Percentiles rank a stretch among this genome's conserved stretches.
Evolutionary conservation across 1,284 basidiomycete species (phyloP).

Genomic region (Fomitopsis pinicola): DNA sequence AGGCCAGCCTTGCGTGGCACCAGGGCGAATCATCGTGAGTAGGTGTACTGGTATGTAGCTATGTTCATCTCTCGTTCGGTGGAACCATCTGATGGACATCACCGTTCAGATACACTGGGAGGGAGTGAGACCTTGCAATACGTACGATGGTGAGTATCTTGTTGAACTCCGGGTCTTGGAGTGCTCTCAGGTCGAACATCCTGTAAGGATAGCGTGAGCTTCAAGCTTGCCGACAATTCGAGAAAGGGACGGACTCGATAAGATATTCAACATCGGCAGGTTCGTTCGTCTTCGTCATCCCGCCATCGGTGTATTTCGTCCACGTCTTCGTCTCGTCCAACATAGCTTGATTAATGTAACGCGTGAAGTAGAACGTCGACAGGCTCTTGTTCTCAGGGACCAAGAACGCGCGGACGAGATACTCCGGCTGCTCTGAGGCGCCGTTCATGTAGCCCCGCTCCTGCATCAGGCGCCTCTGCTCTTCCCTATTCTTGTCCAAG

Average conservation of each 20-base stretch:
- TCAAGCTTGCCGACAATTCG: background rate
- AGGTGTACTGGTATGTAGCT: background rate
- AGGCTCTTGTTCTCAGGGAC: background rate
- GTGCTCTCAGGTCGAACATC: constrained; percentile 8
- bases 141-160: constrained; percentile 13
- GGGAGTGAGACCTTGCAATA: background rate
- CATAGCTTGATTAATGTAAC: constrained; percentile 10
- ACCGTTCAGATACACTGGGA: background rate
- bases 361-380: constrained; percentile 10
- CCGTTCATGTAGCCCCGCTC: constrained; percentile 4
- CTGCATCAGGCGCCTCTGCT: background rate
- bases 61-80: background rate
- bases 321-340: constrained; percentile 4
- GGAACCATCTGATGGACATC: constrained; percentile 1
- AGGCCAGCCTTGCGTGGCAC: too few relatives aligned
- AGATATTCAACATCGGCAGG: constrained; percentile 1
- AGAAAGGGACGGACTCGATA: background rate
- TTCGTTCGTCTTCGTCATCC: background rate
- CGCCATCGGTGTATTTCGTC: constrained; percentile 4
- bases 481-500: constrained; percentile 5
- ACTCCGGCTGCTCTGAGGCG: constrained; percentile 7
- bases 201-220: background rate
- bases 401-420: constrained; percentile 7
- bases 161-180: constrained; percentile 5
- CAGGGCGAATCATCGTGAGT: background rate